Base-by-base conservation (phyloP, 1,139 yeast species). In the Scheffersomyces illinoinensis region DNA sequence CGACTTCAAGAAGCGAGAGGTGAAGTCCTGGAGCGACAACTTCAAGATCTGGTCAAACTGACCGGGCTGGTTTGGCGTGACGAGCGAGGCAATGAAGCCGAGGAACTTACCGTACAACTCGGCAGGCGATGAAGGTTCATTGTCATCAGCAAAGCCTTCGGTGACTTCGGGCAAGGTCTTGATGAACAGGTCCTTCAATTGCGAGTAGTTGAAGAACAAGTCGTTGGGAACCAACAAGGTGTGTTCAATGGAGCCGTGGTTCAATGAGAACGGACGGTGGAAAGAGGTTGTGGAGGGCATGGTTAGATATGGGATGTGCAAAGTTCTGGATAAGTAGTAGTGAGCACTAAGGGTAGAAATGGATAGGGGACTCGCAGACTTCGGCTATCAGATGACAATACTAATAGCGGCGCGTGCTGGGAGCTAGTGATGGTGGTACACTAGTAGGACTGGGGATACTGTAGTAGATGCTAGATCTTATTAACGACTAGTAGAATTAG, bases 211-310 rank as follows among this genome's bases (percentile, higher is more conserved):
- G 71, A 91, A 86, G 71, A 91, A 90, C 60, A 89, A 82, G 59
- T 87, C 85, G 54, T 96, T 88, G 55, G 98, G 97, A 59, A 95
- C 95, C 69, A 93, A 83, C 58, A 93, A 79, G 50, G 95, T 89
- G 75, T 93, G 93, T 79, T 95, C 98, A 62, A 93, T 85, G 51
- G 91, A 78, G 59, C 98, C 98, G 71, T 92, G 97, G 61, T 87
- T 79, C 68, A 95, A 84, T 61, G 89, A 89, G 71, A 95, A 84
- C 53, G 98, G 97, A 68, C 84, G 80, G 63, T 76, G 81, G 52
- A 71, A 66, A 52, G 71, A 67, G 26, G 72, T 61, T 33, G 43
- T 33, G 54, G 62, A 59, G 52, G 67, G 61, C 68, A 65, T 65
- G 51, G 51, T n/a, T 56, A 48, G 47, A 50, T 56, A 47, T 33